These are phyloP conservation scores for Phytophthora europaea DNA, from an alignment of 352 stramenopile species.

Conservation along the genomic window DNA sequence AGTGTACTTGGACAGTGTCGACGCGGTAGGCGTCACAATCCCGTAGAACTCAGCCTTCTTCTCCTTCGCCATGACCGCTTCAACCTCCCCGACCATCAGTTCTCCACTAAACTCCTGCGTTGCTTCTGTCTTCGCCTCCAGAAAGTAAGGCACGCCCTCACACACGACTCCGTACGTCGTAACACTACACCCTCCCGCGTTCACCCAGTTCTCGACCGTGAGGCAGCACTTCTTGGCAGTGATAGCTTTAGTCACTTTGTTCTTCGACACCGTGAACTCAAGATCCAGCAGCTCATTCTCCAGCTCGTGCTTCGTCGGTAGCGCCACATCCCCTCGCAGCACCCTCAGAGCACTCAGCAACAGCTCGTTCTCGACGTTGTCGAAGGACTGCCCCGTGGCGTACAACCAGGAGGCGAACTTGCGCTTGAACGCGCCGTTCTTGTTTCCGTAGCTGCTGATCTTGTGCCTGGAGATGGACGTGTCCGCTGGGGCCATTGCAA, in stretches of 20 bases:
- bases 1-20: conserved; percentile 48
- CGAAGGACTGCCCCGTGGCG: conserved; percentile 62
- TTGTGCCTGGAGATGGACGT: background rate
- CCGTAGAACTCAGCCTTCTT: conserved; percentile 65
- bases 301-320: conserved; percentile 66
- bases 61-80: conserved; percentile 56
- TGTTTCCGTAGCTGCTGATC: conserved; percentile 47
- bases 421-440: conserved; percentile 71
- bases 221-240: conserved; percentile 62
- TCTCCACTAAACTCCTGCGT: conserved; percentile 32
- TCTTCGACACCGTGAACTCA: conserved; percentile 55
- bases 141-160: conserved; percentile 51
- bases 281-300: conserved; percentile 73
- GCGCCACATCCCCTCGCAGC: conserved; percentile 48
- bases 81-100: conserved; percentile 53
- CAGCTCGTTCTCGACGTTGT: conserved; percentile 54
- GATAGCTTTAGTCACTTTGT: conserved; percentile 55
- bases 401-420: conserved; percentile 75
- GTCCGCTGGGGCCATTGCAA: background rate
- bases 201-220: conserved; percentile 65
- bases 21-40: conserved; percentile 58
- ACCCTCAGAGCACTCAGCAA: conserved; percentile 53
- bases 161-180: conserved; percentile 57
- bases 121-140: conserved; percentile 45
- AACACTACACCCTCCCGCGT: conserved; percentile 48